phyloP scores from a whole-genome alignment of 2,329 filamentous ascomycete species.

The Phaeosphaeriaceae sp. region DNA sequence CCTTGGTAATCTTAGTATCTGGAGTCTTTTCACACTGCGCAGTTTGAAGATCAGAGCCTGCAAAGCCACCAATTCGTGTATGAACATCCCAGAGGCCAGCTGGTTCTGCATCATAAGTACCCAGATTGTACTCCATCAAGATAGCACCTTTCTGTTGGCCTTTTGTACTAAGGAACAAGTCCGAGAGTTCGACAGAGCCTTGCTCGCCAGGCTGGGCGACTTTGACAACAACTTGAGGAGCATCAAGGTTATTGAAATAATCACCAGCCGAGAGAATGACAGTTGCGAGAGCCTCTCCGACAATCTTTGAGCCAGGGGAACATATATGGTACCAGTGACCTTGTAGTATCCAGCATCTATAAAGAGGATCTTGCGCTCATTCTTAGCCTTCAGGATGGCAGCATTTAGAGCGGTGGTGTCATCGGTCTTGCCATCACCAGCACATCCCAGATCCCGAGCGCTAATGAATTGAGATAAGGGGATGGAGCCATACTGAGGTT shows the following conservation, averaged over 20 bases:
- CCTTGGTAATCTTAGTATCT: constrained; percentile 58
- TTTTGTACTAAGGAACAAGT: constrained; percentile 73
- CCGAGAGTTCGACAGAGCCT: constrained; percentile 72
- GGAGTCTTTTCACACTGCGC: constrained; percentile 80
- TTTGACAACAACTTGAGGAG: constrained; percentile 69
- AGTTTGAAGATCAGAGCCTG: constrained; percentile 78
- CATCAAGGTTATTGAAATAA: constrained; percentile 54
- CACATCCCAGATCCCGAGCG: constrained; percentile 60
- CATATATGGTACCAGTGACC: constrained; percentile 60
- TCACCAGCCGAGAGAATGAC: constrained; percentile 77
- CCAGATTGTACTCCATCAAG: constrained; percentile 76
- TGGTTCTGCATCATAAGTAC: constrained; percentile 60
- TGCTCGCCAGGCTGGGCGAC: constrained; percentile 69
- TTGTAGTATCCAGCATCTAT: constrained; percentile 65
- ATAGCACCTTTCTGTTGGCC: constrained; percentile 72
- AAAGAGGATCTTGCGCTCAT: constrained; percentile 61
- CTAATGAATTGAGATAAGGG: constrained; percentile 68
- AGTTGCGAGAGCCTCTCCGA: constrained; percentile 83
- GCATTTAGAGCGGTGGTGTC: constrained; percentile 81
- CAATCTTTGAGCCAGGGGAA: constrained; percentile 78
- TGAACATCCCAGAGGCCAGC: constrained; percentile 87
- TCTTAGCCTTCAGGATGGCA: constrained; percentile 67
- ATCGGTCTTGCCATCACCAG: constrained; percentile 83
- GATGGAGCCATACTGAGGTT: constrained; percentile 56
- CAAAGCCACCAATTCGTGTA: constrained; percentile 79